Evolutionary conservation across 164 flowering plant genomes (phyloP).

Genomic region (Liriodendron chinense): DNA sequence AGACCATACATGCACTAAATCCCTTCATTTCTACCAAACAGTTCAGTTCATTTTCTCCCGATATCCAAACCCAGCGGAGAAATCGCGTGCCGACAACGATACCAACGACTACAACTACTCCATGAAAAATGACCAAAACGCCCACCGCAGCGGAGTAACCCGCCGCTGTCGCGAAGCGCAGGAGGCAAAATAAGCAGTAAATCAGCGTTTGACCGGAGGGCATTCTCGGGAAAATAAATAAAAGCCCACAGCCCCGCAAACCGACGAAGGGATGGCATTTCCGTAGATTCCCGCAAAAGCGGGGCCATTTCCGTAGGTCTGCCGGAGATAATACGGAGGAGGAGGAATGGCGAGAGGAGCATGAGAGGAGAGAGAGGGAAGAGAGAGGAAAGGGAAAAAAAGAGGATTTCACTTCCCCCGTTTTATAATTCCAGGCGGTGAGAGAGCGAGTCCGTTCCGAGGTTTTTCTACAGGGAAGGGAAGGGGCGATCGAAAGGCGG

Average conservation of each 20-base stretch:
- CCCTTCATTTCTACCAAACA: not conserved
- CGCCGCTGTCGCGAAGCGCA: not conserved
- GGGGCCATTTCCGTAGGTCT: not conserved
- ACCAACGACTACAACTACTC: not conserved
- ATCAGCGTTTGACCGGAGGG: not conserved
- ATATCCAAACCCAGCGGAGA: not conserved
- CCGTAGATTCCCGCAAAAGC: not conserved
- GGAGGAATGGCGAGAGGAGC: constrained; percentile 1
- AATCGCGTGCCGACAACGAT: not conserved
- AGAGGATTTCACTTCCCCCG: not conserved
- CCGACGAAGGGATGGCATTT: constrained; percentile 4
- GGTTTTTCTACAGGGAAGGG: not conserved
- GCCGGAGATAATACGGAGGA: constrained; percentile 5
- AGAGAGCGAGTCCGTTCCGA: not conserved
- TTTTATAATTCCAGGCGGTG: not conserved
- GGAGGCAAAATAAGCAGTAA: not conserved
- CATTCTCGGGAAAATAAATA: not conserved
- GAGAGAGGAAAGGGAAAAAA: not conserved
- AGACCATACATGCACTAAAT: not conserved
- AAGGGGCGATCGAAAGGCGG: not conserved
- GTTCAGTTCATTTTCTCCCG: not conserved
- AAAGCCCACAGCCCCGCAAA: not conserved
- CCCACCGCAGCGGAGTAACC: not conserved
- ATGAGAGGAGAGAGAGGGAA: not conserved
- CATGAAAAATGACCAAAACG: not conserved